Evolutionary conservation across 2,329 filamentous ascomycete species (phyloP).

Genomic region (Plenodomus tracheiphilus): DNA sequence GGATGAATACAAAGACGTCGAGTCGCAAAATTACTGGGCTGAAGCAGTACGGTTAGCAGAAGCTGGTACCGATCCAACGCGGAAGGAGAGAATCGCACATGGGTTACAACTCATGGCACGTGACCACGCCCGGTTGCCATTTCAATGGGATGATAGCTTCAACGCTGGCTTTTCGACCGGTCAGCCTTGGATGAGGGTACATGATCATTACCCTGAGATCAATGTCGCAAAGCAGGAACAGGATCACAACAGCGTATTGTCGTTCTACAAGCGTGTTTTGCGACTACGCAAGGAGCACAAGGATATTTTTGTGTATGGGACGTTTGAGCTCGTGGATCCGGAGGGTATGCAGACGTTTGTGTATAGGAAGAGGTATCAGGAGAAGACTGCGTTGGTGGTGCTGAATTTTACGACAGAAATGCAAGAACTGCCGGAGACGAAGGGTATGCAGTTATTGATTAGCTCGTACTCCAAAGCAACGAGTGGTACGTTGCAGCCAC

Average conservation of each 20-base stretch:
- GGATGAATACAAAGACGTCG: slow-evolving; percentile 67
- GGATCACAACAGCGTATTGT: slow-evolving; percentile 57
- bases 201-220: slow-evolving; percentile 61
- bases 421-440: slow-evolving; percentile 11
- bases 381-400: slow-evolving; percentile 40
- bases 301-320: slow-evolving; percentile 69
- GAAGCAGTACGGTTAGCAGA: slow-evolving; percentile 29
- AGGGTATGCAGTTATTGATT: slow-evolving; percentile 48
- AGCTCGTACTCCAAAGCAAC: slow-evolving; percentile 41
- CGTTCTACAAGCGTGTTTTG: slow-evolving; percentile 66
- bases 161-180: slow-evolving; percentile 68
- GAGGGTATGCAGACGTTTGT: slow-evolving; percentile 60
- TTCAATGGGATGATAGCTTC: slow-evolving; percentile 67
- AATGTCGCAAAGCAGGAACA: slow-evolving; percentile 63
- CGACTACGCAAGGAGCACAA: slow-evolving; percentile 61
- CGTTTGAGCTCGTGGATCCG: slow-evolving; percentile 60
- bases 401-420: slow-evolving; percentile 43
- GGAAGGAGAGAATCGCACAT: slow-evolving; percentile 41
- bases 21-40: slow-evolving; percentile 50
- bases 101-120: slow-evolving; percentile 63
- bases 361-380: slow-evolving; percentile 41
- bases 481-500: slow-evolving; percentile 30
- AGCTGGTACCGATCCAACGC: slow-evolving; percentile 35
- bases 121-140: slow-evolving; percentile 72
- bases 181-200: slow-evolving; percentile 71